Base-by-base conservation (phyloP, 495 filamentous ascomycete genomes). In the Aspergillus cavernicola region DNA sequence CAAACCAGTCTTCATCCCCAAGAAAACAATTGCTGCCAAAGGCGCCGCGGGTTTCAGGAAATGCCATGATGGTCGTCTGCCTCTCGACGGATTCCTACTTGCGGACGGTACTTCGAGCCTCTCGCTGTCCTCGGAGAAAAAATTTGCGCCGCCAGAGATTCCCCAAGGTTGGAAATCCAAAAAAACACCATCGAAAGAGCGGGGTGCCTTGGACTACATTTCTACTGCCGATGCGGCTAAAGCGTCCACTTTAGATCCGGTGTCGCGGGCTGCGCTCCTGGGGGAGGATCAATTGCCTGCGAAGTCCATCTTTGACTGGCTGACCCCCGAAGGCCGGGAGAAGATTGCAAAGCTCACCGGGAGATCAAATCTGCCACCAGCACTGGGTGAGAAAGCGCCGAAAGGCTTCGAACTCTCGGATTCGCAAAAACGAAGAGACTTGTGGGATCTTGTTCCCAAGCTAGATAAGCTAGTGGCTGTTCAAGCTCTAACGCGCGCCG, bases 251-350 rank as follows among this genome's bases (percentile, higher is more conserved):
- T 80, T 97, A 8, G 82, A 95, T 66, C 87, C 92, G 4, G 86
- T 79, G 55, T 74, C 89, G 24, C 81, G 93, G 57, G 93, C 91
- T 10, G 83, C 85, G 13, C 73, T 96, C 10, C 75, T 98, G 0
- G 91, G 91, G 16, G 92, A 97, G 66, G 74, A 81, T 23, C 81
- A 85, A 36, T 73, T 98, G 1, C 92, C 91, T 4, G 87, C 89
- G 9, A 96, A 97, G 67, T 97, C 93, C 1, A 85, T 98, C 29
- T 98, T 97, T 65, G 91, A 97, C 66, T 97, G 86, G 73, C 81
- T 98, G 69, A 87, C 89, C 0, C 80, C 91, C 1, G 82, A 87
- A 33, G 84, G 89, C 7, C 84, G 93, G 57, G 85, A 89, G 39
- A 82, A 83, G 19, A 80, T 98, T 54, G 89, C 78, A 13, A 76